These are phyloP conservation scores for Aspergillus ostianus DNA, from an alignment of 495 filamentous ascomycete species.

Conservation along the genomic window DNA sequence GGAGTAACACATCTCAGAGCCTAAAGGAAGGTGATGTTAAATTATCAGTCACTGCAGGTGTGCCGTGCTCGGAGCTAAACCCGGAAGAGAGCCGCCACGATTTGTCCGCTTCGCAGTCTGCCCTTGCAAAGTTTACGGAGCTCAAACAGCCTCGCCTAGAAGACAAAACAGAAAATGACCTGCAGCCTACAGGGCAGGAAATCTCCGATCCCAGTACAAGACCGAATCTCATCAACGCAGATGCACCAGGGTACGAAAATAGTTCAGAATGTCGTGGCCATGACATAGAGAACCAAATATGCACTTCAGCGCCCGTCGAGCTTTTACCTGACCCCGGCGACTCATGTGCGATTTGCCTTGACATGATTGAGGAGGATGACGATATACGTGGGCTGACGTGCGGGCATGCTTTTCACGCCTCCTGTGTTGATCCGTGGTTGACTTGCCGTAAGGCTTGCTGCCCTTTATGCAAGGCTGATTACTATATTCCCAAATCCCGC, in stretches of 20 bases:
- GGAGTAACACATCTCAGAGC: slow-evolving; percentile 41
- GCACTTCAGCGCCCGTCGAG: slow-evolving; percentile 77
- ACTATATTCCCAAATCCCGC: slow-evolving; percentile 87
- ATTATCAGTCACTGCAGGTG: slow-evolving; percentile 12
- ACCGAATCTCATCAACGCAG: slow-evolving; percentile 1
- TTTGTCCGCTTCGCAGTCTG: slow-evolving; percentile 9
- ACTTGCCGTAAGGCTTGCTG: slow-evolving; percentile 92
- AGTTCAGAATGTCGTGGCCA: slow-evolving; percentile 59
- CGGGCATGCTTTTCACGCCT: slow-evolving; percentile 95
- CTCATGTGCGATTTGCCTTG: slow-evolving; percentile 94
- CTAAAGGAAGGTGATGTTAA: slow-evolving; percentile 21
- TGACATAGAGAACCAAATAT: slow-evolving; percentile 84
- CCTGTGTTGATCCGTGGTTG: slow-evolving; percentile 94
- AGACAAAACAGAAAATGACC: slow-evolving; percentile 2
- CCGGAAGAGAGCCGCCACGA: slow-evolving; percentile 3
- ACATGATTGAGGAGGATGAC: slow-evolving; percentile 89
- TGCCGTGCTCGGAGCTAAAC: neutral
- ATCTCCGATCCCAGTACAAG: slow-evolving; percentile 1
- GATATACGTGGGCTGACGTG: slow-evolving; percentile 93
- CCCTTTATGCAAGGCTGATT: slow-evolving; percentile 83
- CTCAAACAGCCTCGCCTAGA: neutral
- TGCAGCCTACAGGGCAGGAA: slow-evolving; percentile 10
- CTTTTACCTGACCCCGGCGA: slow-evolving; percentile 86
- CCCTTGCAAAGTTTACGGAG: neutral
- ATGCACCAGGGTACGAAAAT: slow-evolving; percentile 7